These are phyloP conservation scores for Lecanoromycetidae sp. DNA, from an alignment of 2,329 filamentous ascomycete species.

Conservation along the genomic window DNA sequence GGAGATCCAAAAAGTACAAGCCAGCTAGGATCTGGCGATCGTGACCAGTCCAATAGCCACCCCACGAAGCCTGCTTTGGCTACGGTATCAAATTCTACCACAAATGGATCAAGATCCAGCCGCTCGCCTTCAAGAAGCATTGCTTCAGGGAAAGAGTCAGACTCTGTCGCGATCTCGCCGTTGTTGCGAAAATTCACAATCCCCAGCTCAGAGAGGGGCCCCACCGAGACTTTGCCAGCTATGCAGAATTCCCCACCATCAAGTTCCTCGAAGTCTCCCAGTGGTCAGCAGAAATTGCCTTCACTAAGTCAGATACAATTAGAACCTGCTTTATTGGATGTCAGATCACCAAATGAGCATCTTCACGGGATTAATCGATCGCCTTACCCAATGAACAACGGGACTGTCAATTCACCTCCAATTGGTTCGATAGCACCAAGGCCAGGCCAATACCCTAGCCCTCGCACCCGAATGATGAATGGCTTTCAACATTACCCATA, in stretches of 20 bases:
- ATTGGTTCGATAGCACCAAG: slow-evolving; percentile 13
- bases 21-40: no score
- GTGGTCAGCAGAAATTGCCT: slow-evolving; percentile 29
- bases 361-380: slow-evolving; percentile 3
- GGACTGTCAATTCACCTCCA: slow-evolving; percentile 13
- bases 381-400: slow-evolving; percentile 8
- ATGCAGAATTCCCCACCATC: slow-evolving; percentile 28
- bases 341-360: slow-evolving; percentile 19
- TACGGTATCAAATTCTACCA: not conserved
- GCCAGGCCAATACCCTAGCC: slow-evolving; percentile 14
- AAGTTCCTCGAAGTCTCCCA: slow-evolving; percentile 25
- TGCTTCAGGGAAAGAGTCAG: slow-evolving; percentile 11
- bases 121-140: slow-evolving; percentile 3
- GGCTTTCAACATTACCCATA: slow-evolving; percentile 11
- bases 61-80: not conserved
- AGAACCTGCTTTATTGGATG: slow-evolving; percentile 25
- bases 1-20: not conserved
- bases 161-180: slow-evolving; percentile 23
- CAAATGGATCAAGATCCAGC: not conserved
- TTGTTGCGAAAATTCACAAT: slow-evolving; percentile 26
- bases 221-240: slow-evolving; percentile 28
- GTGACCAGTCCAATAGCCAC: not conserved
- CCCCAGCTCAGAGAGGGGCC: slow-evolving; percentile 22
- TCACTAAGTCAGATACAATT: slow-evolving; percentile 29
- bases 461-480: slow-evolving; percentile 13